Evolutionary conservation across 805 yeast genomes (phyloP).

Genomic region (Barnettozyma sucrosica): DNA sequence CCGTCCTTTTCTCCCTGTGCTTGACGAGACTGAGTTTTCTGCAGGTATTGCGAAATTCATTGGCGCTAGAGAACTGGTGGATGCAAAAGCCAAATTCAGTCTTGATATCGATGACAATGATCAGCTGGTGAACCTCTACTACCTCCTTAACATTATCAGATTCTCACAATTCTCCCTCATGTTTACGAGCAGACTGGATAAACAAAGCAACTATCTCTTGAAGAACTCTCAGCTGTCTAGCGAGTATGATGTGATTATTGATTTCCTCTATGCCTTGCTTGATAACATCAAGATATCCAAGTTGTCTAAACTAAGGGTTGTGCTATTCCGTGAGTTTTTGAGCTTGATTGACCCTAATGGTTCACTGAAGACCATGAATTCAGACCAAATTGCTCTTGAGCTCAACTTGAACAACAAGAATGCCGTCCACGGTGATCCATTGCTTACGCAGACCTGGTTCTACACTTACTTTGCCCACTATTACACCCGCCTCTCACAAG

Average conservation of each 20-base stretch:
- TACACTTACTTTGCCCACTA: slow-evolving; percentile 16
- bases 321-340: slow-evolving; percentile 10
- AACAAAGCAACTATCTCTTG: slow-evolving; percentile 8
- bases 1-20: slow-evolving; percentile 53
- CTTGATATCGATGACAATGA: slow-evolving; percentile 16
- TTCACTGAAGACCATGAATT: neutral
- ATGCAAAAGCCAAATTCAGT: slow-evolving; percentile 24
- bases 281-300: slow-evolving; percentile 6
- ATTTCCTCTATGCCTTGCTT: slow-evolving; percentile 11
- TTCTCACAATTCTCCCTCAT: slow-evolving; percentile 16
- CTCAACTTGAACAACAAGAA: slow-evolving; percentile 16
- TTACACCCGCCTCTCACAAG: slow-evolving; percentile 11
- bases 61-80: slow-evolving; percentile 32
- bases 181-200: slow-evolving; percentile 13
- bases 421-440: slow-evolving; percentile 7
- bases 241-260: slow-evolving; percentile 19
- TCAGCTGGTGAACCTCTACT: slow-evolving; percentile 12
- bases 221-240: slow-evolving; percentile 10
- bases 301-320: slow-evolving; percentile 10
- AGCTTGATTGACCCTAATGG: slow-evolving; percentile 12
- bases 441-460: slow-evolving; percentile 16
- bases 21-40: slow-evolving; percentile 48
- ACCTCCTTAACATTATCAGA: slow-evolving; percentile 16
- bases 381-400: slow-evolving; percentile 11
- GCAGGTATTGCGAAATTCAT: slow-evolving; percentile 36